A percentile compares a stretch with the other conserved stretches of the same genome.
phyloP scores from a whole-genome alignment of 116 monocot species.

The Papilionanthe hybrid region DNA sequence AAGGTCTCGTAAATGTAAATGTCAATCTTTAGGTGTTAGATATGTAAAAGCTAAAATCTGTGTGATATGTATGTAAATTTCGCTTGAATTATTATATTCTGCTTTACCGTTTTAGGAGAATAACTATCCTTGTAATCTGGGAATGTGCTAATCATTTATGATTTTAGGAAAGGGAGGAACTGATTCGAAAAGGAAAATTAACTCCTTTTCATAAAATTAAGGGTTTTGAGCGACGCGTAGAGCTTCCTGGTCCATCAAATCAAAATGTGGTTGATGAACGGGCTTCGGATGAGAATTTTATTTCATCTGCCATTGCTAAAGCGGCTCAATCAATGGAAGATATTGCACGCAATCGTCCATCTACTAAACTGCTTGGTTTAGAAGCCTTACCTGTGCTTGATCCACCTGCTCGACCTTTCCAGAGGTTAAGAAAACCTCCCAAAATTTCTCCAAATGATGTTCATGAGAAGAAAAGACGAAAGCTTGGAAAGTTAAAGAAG shows the following conservation, averaged over 20 bases:
- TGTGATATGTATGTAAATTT: too few relatives aligned
- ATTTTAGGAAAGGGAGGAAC: conserved; percentile 72
- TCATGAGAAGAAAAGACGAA: conserved; percentile 38
- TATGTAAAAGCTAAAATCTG: too few relatives aligned
- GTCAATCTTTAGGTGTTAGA: too few relatives aligned
- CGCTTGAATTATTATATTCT: neutral
- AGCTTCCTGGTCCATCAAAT: conserved; percentile 50
- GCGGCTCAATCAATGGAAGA: conserved; percentile 58
- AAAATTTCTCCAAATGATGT: conserved; percentile 38
- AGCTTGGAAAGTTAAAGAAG: conserved; percentile 39
- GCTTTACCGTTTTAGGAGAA: too few relatives aligned
- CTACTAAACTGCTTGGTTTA: conserved; percentile 76
- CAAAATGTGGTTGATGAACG: conserved; percentile 18
- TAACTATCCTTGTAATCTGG: neutral
- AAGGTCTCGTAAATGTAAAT: too few relatives aligned
- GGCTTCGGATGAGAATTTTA: conserved; percentile 28
- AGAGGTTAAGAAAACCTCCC: conserved; percentile 50
- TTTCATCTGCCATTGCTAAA: conserved; percentile 71
- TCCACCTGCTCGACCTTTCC: conserved; percentile 75
- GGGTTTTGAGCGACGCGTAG: conserved; percentile 83
- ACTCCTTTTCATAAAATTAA: conserved; percentile 92
- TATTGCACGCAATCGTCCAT: conserved; percentile 60
- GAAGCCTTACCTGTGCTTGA: conserved; percentile 62
- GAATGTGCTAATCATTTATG: conserved; percentile 18
- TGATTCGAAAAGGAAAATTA: conserved; percentile 72